Base-by-base conservation (phyloP, 2,329 filamentous ascomycete genomes). In the Volutella citrinella region DNA sequence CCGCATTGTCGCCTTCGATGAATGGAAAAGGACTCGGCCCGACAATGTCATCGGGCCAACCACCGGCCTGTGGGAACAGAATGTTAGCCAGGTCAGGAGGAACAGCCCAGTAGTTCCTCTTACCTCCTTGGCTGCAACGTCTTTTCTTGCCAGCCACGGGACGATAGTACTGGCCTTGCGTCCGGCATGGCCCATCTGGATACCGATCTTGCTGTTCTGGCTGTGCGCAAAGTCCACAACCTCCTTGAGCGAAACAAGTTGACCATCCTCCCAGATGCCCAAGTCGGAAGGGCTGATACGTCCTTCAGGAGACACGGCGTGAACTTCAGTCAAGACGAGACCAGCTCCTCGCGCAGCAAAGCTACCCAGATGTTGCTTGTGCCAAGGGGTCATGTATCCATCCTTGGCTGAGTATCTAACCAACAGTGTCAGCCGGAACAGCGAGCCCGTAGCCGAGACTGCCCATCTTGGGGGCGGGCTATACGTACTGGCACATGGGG, bases 101-200 rank as follows among this genome's bases (percentile, higher is more conserved):
- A 13, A 18, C 5, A 3, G 10, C 15, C 1, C 6, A 16, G 4
- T 10, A 4, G 3, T 9, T 10, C 10, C 2, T 10, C 15, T 18
- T 32, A 51, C 49, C 42, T 52, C 47, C 27, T 52, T 37, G 18
- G 49, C 44, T 2, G 47, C 47, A 10, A 43, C 38, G 7, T 36
- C 48, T 28, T 52, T 52, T 10, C 49, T 46, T 14, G 51, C 49
- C 9, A 52, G 23, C 50, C 50, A 53, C 6, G 50, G 49, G 17
- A 31, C 49, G 11, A 51, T 46, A 8, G 48, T 68, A 40, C 61
- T 68, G 1, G 71, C 71, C 52, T 78, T 78, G 10, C 74, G 61
- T 0, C 84, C 84, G 0, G 82, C 84, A 49, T 89, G 84, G 0
- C 65, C 82, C 10, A 88, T 65, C 57, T 87, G 82, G 25, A 86